Evolutionary conservation across 495 filamentous ascomycete species (phyloP), one percentile per base, ranked within the genome.

Genomic region (Neurospora sp.): DNA sequence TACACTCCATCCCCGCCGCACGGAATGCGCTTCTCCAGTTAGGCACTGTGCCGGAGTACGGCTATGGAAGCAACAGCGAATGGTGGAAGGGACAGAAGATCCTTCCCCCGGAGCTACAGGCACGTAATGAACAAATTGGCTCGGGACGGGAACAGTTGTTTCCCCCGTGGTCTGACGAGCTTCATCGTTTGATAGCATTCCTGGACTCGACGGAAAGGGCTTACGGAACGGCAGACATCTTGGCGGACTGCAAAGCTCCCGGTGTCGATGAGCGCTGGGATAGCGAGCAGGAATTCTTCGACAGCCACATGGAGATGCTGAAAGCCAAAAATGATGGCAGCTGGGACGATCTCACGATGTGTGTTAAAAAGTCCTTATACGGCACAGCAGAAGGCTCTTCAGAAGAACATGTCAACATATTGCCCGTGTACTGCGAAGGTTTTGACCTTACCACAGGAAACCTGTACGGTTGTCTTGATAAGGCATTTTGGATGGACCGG

Each of bases 31-130:
- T 98, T 39, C 84, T 97, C 16, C 83, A 87, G 27, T 86, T 44
- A 79, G 84, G 75, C 77, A 83, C 42, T 72, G 31, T 81, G 39
- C 84, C 90, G 12, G 82, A 84, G 5, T 78, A 77, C 39, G 87
- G 90, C 71, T 96, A 96, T 75, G 92, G 91, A 1, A 82, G 87
- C 72, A 86, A 92, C 74, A 80, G 86, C 10, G 89, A 95, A 31
- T 98, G 95, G 95, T 98, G 95, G 95, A 90, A 90, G 76, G 95
- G 94, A 7, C 85, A 87, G 11, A 74, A 84, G 0, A 92, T 95
- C 40, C 83, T 86, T 41, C 81, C 84, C 3, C 86, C 89, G 12
- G 88, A 87, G 41, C 85, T 90, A n/a, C 85, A 88, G 18, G 77
- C 86, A n/a, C 76, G 85, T 46, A 84, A 84, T 18, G 82, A 80